Evolutionary conservation across 2,329 filamentous ascomycete genomes (phyloP).

Genomic region (Alternaria sp.): DNA sequence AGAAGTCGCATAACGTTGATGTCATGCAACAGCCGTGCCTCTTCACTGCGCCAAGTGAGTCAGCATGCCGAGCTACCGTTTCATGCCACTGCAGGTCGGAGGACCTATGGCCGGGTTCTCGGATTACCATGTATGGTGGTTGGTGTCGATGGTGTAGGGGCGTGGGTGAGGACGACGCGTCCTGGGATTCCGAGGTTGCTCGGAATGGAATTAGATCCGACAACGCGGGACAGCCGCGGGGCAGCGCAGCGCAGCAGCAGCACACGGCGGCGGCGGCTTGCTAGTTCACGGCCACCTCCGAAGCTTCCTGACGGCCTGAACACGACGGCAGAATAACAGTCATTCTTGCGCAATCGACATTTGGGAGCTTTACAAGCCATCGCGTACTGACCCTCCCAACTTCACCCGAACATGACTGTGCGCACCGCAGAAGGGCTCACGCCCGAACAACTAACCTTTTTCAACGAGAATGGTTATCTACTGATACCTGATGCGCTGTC

Average conservation of each 20-base stretch:
- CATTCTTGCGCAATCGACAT: background rate
- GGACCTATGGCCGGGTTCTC: background rate
- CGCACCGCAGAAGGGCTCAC: slow-evolving; percentile 66
- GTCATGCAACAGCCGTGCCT: background rate
- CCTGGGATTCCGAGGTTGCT: no score
- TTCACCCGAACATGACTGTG: slow-evolving; percentile 23
- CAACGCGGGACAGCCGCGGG: no score
- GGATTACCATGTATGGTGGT: background rate
- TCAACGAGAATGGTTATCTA: slow-evolving; percentile 87
- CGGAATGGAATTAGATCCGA: no score
- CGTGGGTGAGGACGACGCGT: background rate
- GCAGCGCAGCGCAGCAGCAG: background rate
- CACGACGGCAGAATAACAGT: background rate
- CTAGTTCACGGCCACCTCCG: slow-evolving; percentile 29
- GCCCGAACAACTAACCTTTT: slow-evolving; percentile 73
- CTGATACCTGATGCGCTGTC: slow-evolving; percentile 81
- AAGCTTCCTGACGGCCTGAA: slow-evolving; percentile 21
- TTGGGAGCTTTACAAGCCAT: background rate
- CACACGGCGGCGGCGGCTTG: background rate
- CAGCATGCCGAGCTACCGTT: background rate
- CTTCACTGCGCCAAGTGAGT: background rate
- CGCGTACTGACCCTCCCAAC: background rate
- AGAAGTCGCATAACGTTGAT: background rate
- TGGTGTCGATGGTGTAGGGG: background rate
- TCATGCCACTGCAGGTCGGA: background rate